Evolutionary conservation across 129 eudicot species (phyloP).

Genomic region (Escallonia herrerae): DNA sequence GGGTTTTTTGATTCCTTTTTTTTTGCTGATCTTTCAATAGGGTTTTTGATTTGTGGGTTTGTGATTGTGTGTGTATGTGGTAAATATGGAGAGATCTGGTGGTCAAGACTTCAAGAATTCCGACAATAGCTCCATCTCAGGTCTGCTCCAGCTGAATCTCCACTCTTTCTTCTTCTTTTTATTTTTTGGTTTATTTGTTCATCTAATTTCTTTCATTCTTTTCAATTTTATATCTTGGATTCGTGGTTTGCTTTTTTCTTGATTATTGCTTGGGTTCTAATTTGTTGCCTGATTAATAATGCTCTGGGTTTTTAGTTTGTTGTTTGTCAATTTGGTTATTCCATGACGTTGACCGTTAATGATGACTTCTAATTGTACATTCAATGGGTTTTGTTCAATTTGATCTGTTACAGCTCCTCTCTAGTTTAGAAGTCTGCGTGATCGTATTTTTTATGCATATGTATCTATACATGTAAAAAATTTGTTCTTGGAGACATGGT

Average conservation of each 20-base stretch:
- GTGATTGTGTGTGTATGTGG: not conserved
- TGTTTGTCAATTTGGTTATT: not conserved
- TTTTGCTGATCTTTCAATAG: not conserved
- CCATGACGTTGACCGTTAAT: not conserved
- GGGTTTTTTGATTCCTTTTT: not conserved
- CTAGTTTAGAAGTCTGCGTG: not conserved
- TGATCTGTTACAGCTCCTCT: not conserved
- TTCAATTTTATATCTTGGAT: not conserved
- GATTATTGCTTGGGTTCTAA: not conserved
- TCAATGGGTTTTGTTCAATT: not conserved
- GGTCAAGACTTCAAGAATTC: slow-evolving; percentile 7
- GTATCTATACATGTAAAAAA: not conserved
- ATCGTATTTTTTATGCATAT: not conserved
- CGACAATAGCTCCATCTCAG: slow-evolving; percentile 18
- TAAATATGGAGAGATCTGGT: slow-evolving; percentile 41
- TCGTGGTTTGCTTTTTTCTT: not conserved
- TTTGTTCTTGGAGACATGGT: not conserved
- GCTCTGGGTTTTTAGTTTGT: not conserved
- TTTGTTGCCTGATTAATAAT: not conserved
- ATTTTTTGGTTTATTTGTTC: not conserved
- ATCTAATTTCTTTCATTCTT: not conserved
- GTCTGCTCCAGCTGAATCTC: slow-evolving; percentile 14
- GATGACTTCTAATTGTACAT: not conserved
- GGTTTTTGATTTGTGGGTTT: not conserved
- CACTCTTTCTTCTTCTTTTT: not conserved